Conservation (phyloP, 306 rosid species). For the Dalbergia cultrata region DNA sequence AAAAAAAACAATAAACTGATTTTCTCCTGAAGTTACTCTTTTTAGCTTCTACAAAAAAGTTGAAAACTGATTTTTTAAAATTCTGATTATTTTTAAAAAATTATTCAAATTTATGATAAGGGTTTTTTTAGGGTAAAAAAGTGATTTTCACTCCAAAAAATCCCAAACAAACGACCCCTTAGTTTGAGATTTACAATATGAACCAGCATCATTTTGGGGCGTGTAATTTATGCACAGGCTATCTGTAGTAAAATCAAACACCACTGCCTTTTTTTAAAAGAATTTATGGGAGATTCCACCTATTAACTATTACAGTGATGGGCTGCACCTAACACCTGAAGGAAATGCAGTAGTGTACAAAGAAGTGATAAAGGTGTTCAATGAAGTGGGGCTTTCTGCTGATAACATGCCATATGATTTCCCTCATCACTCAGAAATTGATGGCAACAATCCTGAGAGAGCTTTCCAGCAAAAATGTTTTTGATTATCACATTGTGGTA, state of each 20-base stretch:
- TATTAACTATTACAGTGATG: slow-evolving; percentile 65
- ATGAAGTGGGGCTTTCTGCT: slow-evolving; percentile 60
- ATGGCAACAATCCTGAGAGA: slow-evolving; percentile 65
- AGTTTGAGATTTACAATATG: not conserved
- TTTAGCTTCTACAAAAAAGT: no score
- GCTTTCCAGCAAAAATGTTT: slow-evolving; percentile 69
- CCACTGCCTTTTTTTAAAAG: slow-evolving; percentile 2
- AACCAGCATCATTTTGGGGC: slow-evolving; percentile 3
- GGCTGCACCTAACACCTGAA: slow-evolving; percentile 86
- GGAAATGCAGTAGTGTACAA: slow-evolving; percentile 71
- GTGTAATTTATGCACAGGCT: not conserved
- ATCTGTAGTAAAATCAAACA: slow-evolving; percentile 21
- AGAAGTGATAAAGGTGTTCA: slow-evolving; percentile 56
- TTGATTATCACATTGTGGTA: slow-evolving; percentile 41
- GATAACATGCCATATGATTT: slow-evolving; percentile 80
- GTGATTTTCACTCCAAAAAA: no score
- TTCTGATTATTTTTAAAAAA: no score
- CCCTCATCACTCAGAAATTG: slow-evolving; percentile 84
- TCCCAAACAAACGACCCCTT: no score
- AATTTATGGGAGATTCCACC: slow-evolving; percentile 26
- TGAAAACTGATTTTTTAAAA: no score
- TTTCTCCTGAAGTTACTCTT: no score
- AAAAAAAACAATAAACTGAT: no score
- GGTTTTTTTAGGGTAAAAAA: no score
- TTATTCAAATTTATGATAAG: no score